Evolutionary conservation across 2,329 filamentous ascomycete genomes (phyloP), one percentile per base, ranked within the genome.

Genomic region (Botrytis tulipae): DNA sequence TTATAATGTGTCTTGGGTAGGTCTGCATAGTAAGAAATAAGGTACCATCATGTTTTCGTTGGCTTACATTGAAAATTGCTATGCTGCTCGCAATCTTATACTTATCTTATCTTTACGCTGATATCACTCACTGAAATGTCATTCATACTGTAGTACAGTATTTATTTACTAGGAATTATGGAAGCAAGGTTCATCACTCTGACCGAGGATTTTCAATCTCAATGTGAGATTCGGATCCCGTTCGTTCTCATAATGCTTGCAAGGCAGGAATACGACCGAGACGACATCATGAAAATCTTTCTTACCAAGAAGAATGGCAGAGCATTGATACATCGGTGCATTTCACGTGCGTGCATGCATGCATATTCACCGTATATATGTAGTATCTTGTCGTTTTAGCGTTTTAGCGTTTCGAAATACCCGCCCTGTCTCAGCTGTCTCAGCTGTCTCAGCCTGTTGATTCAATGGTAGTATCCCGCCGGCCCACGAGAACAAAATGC

Each of bases 41-140:
- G 40, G 61, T 65, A 22, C n/a, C 40, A 48, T 66, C 42, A 66
- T 66, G 44, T 66, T 35, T 66, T 66, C 62, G 42, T 66, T 66
- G 62, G 62, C 42, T 48, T 48, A 25, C 22, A 35, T 66, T 22
- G 42, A 66, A 66, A 48, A 66, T 48, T 66, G 32, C 62, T 32
- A 48, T 25, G 62, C 29, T 48, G 42, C 16, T 66, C 62, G 20
- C 42, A 66, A 66, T 66, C 42, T 48, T 35, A 48, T 48, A 22
- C 42, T 48, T 35, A 66, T 66, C 62, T 48, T 35, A 48, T 48
- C 42, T 66, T 46, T 29, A 48, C n/a, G 42, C 42, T 32, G 42
- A 48, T 25, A 48, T 66, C 62, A 66, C 25, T 46, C 40, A 32
- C 9, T 18, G 40, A 65, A 44, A 32, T 65, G 4, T 8, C 29